Conservation (phyloP, 2,329 filamentous ascomycete genomes). For the Microsporum audouinii region DNA sequence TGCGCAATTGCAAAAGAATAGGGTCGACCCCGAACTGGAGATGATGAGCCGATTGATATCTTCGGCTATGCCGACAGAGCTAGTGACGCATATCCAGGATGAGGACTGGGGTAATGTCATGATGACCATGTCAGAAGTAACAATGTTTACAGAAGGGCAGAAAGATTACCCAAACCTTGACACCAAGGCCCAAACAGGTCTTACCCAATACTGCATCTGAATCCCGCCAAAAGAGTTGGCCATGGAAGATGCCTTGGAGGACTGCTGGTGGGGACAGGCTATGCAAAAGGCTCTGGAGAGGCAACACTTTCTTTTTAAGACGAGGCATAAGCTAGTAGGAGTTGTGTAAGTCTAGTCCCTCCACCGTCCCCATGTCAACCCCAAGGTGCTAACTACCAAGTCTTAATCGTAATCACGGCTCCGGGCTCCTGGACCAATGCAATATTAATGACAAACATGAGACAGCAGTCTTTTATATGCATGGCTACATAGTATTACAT, state of each 20-base stretch:
- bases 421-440: too few species aligned
- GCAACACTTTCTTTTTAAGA: neutral
- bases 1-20: slow-evolving; percentile 15
- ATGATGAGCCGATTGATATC: slow-evolving; percentile 21
- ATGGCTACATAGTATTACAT: neutral
- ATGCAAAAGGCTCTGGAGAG: neutral
- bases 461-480: neutral
- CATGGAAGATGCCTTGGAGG: neutral
- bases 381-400: neutral
- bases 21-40: slow-evolving; percentile 19
- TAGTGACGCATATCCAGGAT: slow-evolving; percentile 22
- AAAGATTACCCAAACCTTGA: slow-evolving; percentile 22
- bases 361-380: neutral
- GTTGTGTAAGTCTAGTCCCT: neutral
- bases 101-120: slow-evolving; percentile 18
- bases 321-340: neutral
- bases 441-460: too few species aligned
- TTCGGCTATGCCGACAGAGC: slow-evolving; percentile 18
- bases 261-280: neutral
- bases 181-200: slow-evolving; percentile 21
- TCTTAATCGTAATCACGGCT: neutral
- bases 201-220: slow-evolving; percentile 7
- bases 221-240: neutral
- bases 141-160: slow-evolving; percentile 12
- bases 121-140: slow-evolving; percentile 17